Base-by-base conservation (phyloP, 1,139 yeast genomes). In the Yamadazyma atlantica region DNA sequence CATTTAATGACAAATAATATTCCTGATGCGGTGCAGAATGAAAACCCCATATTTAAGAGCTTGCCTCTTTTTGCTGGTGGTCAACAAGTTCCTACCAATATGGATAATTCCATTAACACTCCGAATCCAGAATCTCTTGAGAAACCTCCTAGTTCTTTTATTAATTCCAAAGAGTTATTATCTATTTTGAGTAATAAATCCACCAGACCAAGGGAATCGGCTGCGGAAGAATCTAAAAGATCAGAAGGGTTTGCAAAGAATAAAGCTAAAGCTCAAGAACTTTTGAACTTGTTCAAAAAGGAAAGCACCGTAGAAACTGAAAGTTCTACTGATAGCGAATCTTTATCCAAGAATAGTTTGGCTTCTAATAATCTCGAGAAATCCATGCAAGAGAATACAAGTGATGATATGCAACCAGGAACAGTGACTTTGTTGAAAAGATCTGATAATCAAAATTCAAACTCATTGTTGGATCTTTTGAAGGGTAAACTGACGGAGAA, bases 101-200 rank as follows among this genome's bases (percentile, higher is more conserved):
- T 29, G 22, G 42, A 40, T 8, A 35, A 29, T 12, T 34, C 37
- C 8, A 34, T 38, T 28, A 39, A 49, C 34, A 66, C 65, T 19
- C 80, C 80, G 23, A 65, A 64, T 31, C 72, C 78, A 3, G 70
- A 64, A 15, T 54, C 67, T 4, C 59, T 75, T 30, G 64, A 66
- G 33, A 74, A 66, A 47, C 73, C 76, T 2, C 54, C 62, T 29
- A 57, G 48, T n/a, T 45, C 62, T n/a, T 51, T 62, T 12, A 50
- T 59, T 35, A 69, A 77, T 44, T 72, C 82, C 8, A 75, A 69
- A 44, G 82, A 78, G 40, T 53, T 80, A 14, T 62, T 79, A 42
- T 73, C 79, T 4, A 65, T 80, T 18, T 61, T 80, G 46, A 76
- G 69, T 27, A 58, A 61, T 24, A 59, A 57, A 38, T 56, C 62